Base-by-base conservation (phyloP, 2,329 filamentous ascomycete genomes). In the Hypoxylon rubiginosum region DNA sequence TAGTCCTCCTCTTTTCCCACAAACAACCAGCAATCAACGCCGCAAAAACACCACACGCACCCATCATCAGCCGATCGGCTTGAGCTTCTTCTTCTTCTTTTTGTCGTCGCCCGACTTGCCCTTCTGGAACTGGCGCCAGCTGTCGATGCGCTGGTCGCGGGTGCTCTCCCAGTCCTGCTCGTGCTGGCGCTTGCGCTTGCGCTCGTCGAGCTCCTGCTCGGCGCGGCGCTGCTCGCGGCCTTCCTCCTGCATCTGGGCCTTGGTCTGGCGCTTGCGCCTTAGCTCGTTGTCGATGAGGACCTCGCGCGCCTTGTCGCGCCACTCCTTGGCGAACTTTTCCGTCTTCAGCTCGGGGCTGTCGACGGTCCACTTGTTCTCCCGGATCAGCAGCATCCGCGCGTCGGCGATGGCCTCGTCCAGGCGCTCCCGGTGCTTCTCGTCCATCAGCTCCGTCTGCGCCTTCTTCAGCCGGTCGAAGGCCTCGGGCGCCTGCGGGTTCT, bases 381-480 rank as follows among this genome's bases (percentile, higher is more conserved):
- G 92, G 76, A 99, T 96, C 61, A 98, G 85, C 45, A 99, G 88
- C 88, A 96, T 95, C 75, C 96, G 93, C 52, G 96, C 96, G 79
- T 99, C 96, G 39, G 95, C 92, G 73, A 98, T 98, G 72, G 93
- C 92, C 81, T 98, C 96, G 82, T 99, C 96, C 1, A 99, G 90
- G 36, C 89, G 87, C 67, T 86, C 88, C 65, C 96, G 93, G 77
- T 93, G 88, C 82, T 97, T 97, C 83, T 98, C 95, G 79, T 99
- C 96, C 83, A 97, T 91, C 4, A 99, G 88, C 73, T 93, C 89
- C 1, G 90, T 92, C 77, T 98, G 94, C 0, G 96, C 96, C 81
- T 98, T 97, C 76, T 97, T 97, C 28, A 99, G 87, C 9, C 95
- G 90, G 81, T 99, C 96, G 77, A 99, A 99, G 71, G 96, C 96